Evolutionary conservation across 169 alveolate species (phyloP), one percentile per base, ranked within the genome.

Genomic region (Eimeria acervulina): DNA sequence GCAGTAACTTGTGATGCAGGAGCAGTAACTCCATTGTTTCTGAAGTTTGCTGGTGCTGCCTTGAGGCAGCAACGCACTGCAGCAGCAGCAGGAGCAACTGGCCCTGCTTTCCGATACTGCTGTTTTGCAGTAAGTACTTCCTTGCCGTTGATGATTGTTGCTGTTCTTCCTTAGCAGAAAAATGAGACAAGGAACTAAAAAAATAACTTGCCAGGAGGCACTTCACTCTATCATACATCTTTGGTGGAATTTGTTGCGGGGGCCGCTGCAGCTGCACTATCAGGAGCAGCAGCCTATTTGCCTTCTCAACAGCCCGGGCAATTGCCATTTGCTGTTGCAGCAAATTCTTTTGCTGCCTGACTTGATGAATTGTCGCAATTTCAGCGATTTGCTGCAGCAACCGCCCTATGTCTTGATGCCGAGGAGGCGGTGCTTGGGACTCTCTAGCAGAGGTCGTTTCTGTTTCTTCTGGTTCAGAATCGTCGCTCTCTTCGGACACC

Each of bases 401-500:
- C 7, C 51, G 38, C 51, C 72, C 91, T 51, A 83, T 13, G 28
- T 83, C 91, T 83, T 83, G 91, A 31, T 83, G 74, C 6, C 72
- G n/a, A 31, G 70, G 40, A 8, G 72, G 51, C 17, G 66, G 52
- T 51, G 74, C 19, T 51, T 7, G 90, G 42, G 90, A 36, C 51
- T 47, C 90, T 51, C 74, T 26, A n/a, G 91, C 91, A 44, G 66
- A 13, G n/a, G 76, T 51, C 70, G 21, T 52, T 31, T 51, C 12
- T 31, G 68, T 17, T 55, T 83, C 91, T n/a, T 83, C 91, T 13
- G 72, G 76, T 31, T 83, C 91, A 55, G 91, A 83, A 55, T 83
- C 91, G 44, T 83, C 91, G 70, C 91, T 83, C 21, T 83, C 91
- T 17, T 83, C 91, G 26, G 91, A 83, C 17, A 83, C 52, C 91